Percentiles rank a stretch among this genome's conserved stretches.
Conservation (phyloP, 2,329 filamentous ascomycete genomes). For the Phyllosticta citrichinensis region DNA sequence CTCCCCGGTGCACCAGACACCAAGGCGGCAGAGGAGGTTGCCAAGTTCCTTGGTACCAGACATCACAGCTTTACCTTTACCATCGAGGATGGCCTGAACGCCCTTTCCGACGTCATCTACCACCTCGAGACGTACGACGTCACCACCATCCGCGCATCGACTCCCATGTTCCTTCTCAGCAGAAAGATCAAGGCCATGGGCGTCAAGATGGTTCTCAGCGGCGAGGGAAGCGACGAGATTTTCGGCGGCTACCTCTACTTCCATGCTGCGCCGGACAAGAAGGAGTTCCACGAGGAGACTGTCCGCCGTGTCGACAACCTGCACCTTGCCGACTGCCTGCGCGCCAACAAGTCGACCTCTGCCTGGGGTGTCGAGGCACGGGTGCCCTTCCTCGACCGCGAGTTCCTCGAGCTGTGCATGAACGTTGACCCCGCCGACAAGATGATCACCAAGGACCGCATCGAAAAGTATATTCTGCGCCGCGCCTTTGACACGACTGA, state of each 20-base stretch:
- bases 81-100: conserved; percentile 92
- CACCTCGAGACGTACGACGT: conserved; percentile 98
- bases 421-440: conserved; percentile 90
- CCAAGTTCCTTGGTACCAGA: conserved; percentile 93
- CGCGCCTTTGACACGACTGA: conserved; percentile 94
- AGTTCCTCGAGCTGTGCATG: conserved; percentile 90
- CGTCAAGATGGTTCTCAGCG: conserved; percentile 97
- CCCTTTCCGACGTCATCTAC: conserved; percentile 93
- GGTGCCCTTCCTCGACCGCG: conserved; percentile 95
- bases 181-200: conserved; percentile 99
- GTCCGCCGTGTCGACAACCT: conserved; percentile 93
- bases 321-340: conserved; percentile 88
- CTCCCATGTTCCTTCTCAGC: conserved; percentile 94
- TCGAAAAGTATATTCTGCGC: conserved; percentile 97
- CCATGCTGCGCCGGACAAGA: conserved; percentile 82
- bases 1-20: conserved; percentile 88
- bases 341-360: conserved; percentile 97
- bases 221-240: conserved; percentile 95
- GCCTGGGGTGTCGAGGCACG: conserved; percentile 97
- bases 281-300: conserved; percentile 91
- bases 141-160: conserved; percentile 95
- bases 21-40: conserved; percentile 82
- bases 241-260: conserved; percentile 99
- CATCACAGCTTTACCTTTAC: conserved; percentile 99
- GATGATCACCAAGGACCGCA: conserved; percentile 80